Evolutionary conservation across 2,329 filamentous ascomycete species (phyloP), one percentile per base, ranked within the genome.

Genomic region (Myriosclerotinia duriaeana): DNA sequence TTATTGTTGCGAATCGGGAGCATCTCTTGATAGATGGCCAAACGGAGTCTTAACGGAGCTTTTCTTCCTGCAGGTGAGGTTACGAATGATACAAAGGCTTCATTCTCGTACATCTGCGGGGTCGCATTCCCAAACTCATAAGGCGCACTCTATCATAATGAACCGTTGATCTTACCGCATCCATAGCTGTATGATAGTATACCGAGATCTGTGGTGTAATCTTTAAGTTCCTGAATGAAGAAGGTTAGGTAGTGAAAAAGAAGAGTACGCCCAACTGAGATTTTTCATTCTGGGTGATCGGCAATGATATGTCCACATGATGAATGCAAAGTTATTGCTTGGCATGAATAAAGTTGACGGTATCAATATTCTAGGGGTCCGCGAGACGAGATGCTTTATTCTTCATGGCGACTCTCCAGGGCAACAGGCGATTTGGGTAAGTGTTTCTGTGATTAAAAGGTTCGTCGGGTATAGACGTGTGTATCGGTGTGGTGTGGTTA

Each of bases 1-100:
- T 22, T 15, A 48, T 48, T 42, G 44, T 20, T 36, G 40, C 40
- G 26, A 59, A 22, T 36, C 42, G 56, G 5, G 12, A 46, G 14
- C 11, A 6, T 3, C 5, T n/a, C 40, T 34, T n/a, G 17, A 14
- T 30, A n/a, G 40, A n/a, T n/a, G 15, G 11, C 40, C 55, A 58
- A 46, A 34, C 55, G 55, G 55, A 58, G 22, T n/a, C 30, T 59
- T 34, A n/a, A n/a, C 56, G 55, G 55, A 59, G 40, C 26, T n/a
- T 59, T 59, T 36, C 3, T 34, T 15, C 14, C 40, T 59, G 42
- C 22, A 34, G 12, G 9, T 8, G 40, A 44, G 5, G 30, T 36
- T 46, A n/a, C 11, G 11, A 36, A 36, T 56, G 36, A 26, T 30
- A 56, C 20, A 56, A 14, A 42, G 26, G 22, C 38, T 56, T 30